Evolutionary conservation across 768 basidiomycete genomes (phyloP).

Genomic region (Pisolithus marmoratus): DNA sequence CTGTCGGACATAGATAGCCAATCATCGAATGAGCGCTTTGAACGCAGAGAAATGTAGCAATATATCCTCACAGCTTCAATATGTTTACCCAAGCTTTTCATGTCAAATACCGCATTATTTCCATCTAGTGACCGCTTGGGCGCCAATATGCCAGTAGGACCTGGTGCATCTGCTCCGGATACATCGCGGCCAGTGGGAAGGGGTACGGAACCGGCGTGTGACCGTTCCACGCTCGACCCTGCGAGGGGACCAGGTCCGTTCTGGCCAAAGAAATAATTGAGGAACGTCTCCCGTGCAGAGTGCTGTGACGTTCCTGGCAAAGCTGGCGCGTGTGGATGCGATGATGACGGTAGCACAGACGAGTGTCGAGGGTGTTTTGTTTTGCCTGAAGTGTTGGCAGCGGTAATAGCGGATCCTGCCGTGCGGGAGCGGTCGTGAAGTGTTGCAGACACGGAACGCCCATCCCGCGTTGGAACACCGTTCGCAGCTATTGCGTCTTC

Average conservation of each 20-base stretch:
- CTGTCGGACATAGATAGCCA: slow-evolving; percentile 27
- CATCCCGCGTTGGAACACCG: slow-evolving; percentile 46
- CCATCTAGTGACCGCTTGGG: slow-evolving; percentile 65
- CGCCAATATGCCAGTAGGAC: slow-evolving; percentile 59
- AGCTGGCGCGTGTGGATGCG: slow-evolving; percentile 29
- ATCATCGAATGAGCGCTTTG: slow-evolving; percentile 2
- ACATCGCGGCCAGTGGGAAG: slow-evolving; percentile 60
- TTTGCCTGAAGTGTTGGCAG: slow-evolving; percentile 20
- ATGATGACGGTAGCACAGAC: slow-evolving; percentile 15
- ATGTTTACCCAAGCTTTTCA: slow-evolving; percentile 97
- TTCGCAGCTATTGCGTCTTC: slow-evolving; percentile 53
- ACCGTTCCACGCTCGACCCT: slow-evolving; percentile 46
- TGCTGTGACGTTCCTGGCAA: slow-evolving; percentile 38
- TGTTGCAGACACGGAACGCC: slow-evolving; percentile 73
- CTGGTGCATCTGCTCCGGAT: slow-evolving; percentile 44
- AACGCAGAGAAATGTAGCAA: neutral
- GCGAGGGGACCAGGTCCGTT: slow-evolving; percentile 73
- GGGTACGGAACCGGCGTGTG: slow-evolving; percentile 22
- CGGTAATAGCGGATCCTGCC: slow-evolving; percentile 31
- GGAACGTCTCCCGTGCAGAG: slow-evolving; percentile 82
- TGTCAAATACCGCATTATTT: slow-evolving; percentile 86
- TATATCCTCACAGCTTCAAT: slow-evolving; percentile 82
- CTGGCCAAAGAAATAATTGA: slow-evolving; percentile 97
- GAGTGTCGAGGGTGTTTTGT: slow-evolving; percentile 29
- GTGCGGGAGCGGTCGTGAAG: slow-evolving; percentile 69